Evolutionary conservation across 176 grass and related monocot genomes (phyloP), one percentile per base, ranked within the genome.

Genomic region (Ananas comosus): DNA sequence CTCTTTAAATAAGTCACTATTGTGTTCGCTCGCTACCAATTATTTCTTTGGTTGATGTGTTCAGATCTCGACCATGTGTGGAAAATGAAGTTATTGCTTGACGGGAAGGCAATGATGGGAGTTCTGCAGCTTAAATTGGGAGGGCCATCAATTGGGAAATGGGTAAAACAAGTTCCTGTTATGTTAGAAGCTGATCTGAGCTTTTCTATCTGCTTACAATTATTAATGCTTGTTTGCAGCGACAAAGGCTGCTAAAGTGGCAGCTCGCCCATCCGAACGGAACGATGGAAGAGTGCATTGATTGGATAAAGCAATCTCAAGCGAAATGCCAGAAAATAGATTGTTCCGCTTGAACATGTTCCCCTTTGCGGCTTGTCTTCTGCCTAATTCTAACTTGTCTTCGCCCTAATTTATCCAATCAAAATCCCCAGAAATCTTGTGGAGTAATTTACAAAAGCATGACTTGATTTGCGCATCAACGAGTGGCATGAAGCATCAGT

Each of bases 281-380:
- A 61, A 92, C 86, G 2, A 27, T 51, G 17, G 94, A 92, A 1
- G 89, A 85, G 13, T 97, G 94, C 59, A 83, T 88, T 49, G 86
- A 88, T 67, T 97, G 94, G 94, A 97, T 92, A 78, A 90, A 83
- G 72, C 94, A 79, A 22, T 90, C 89, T 18, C 86, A 90, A 71
- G 69, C 82, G 1, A 97, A 97, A 73, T 86, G 94, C 3, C 86
- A 85, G 29, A 97, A 97, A 73, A 50, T 92, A 33, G 77, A 89
- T 52, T 33, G 10, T 59, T 80, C 56, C 49, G 63, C 61, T 76
- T 80, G 65, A 79, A 80, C n/a, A 18, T 70, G 51, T 29, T 54
- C 16, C 53, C 48, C 51, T 56, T 28, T 58, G n/a, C 13, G 50
- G 10, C 4, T 33, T 19, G 51, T 51, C 10, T 69, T 48, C 13